These are phyloP conservation scores for Suillus occidentalis DNA, from an alignment of 768 basidiomycete species.

Conservation along the genomic window DNA sequence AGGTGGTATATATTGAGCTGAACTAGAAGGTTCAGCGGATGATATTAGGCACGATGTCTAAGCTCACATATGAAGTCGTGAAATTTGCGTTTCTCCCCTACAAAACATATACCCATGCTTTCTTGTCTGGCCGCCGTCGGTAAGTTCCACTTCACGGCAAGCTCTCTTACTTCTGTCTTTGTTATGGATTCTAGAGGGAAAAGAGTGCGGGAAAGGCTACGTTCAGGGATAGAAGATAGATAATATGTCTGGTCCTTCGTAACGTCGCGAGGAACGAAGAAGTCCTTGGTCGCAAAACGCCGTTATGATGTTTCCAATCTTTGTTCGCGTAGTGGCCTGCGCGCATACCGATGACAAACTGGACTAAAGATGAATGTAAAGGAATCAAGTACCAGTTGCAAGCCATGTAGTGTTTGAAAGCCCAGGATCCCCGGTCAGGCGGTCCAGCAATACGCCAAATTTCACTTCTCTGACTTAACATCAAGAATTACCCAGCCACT, in stretches of 20 bases:
- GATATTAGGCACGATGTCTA: background rate
- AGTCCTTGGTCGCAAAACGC: conserved; percentile 48
- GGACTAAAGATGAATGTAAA: background rate
- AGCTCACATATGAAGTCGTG: conserved; percentile 64
- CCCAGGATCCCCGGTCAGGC: conserved; percentile 39
- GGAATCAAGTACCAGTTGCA: conserved; percentile 63
- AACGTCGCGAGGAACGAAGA: conserved; percentile 50
- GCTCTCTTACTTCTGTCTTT: conserved; percentile 71
- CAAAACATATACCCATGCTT: conserved; percentile 94
- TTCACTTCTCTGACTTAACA: conserved; percentile 71
- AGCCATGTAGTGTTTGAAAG: conserved; percentile 55
- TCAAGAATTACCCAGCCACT: background rate
- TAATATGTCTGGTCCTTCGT: conserved; percentile 94
- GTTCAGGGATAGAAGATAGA: conserved; percentile 73
- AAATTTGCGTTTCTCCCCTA: conserved; percentile 78
- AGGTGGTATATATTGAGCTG: conserved; percentile 76
- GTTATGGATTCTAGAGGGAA: conserved; percentile 72
- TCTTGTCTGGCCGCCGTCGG: conserved; percentile 77
- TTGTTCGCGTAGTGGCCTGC: conserved; percentile 87
- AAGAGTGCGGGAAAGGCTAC: conserved; percentile 61
- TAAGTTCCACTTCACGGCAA: conserved; percentile 62
- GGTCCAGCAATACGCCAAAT: conserved; percentile 80
- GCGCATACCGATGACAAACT: background rate
- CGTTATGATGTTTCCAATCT: conserved; percentile 38
- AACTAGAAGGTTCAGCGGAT: background rate